Percentiles rank a stretch among this genome's conserved stretches.
Evolutionary conservation across 805 yeast species (phyloP).

Genomic region (Barnettozyma pratensis): DNA sequence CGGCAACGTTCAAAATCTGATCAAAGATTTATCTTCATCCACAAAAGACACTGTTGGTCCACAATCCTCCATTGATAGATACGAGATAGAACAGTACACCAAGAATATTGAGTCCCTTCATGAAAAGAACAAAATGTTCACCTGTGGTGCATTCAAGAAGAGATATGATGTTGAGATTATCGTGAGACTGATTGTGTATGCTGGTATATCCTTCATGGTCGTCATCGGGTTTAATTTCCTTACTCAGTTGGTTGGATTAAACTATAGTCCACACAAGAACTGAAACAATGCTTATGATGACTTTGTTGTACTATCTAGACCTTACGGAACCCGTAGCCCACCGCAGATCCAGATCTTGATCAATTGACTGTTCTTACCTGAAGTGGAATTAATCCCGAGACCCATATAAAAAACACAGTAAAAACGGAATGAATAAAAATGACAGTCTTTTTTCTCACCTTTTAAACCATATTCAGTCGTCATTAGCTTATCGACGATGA

Average conservation of each 20-base stretch:
- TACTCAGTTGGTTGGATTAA: slow-evolving; percentile 11
- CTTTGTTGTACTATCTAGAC: no score
- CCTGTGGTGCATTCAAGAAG: slow-evolving; percentile 48
- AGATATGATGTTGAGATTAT: slow-evolving; percentile 72
- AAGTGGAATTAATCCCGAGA: no score
- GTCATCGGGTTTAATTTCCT: slow-evolving; percentile 29
- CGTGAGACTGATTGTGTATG: slow-evolving; percentile 73
- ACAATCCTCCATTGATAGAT: slow-evolving; percentile 20
- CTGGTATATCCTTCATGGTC: slow-evolving; percentile 67
- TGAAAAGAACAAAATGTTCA: slow-evolving; percentile 19
- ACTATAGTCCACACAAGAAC: slow-evolving; percentile 6
- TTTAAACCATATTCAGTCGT: no score
- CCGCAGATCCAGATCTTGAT: no score
- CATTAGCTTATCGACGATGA: not conserved
- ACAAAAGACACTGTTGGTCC: slow-evolving; percentile 22
- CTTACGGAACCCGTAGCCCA: no score
- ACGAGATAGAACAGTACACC: slow-evolving; percentile 23
- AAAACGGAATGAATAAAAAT: not conserved
- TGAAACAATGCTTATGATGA: not conserved
- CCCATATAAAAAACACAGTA: no score
- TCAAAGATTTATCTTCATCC: slow-evolving; percentile 11
- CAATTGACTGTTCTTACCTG: no score
- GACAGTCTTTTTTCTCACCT: not conserved
- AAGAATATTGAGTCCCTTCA: slow-evolving; percentile 20
- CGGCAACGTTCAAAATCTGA: slow-evolving; percentile 15